Evolutionary conservation across 208 protist species (phyloP), one percentile per base, ranked within the genome.

Genomic region (Crithidia expoeki): DNA sequence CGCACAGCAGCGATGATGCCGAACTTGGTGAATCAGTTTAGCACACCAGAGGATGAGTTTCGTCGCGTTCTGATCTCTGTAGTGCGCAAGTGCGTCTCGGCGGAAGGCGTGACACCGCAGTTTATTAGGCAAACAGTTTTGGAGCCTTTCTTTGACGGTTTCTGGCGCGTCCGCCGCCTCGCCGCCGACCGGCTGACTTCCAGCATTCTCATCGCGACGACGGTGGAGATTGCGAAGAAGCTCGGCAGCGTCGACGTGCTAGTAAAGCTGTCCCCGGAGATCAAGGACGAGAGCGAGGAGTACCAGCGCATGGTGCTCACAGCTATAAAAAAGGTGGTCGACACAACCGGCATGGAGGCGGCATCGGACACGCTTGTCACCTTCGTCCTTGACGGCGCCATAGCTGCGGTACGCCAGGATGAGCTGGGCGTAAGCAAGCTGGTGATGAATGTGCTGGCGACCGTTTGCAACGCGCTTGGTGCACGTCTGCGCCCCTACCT

Each of bases 31-130:
- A 92, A 89, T 53, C 86, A 97, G 66, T 97, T 98, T 77, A 89
- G 81, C 61, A 94, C 86, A 14, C 97, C 97, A 14, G 98, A 99
- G 74, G 97, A 99, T 60, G 98, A 99, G 81, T 99, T 99, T 91
- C 99, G 99, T 66, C 98, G 98, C 78, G 99, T 99, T 68, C 90
- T 99, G 49, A 87, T 99, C 23, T 98, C 98, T 61, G 98, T 99
- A 0, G 95, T 99, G 23, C 97, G 99, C 55, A 97, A 99, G 80
- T 99, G 98, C 84, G 96, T 99, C 9, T 72, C 75, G 5, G 99
- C 98, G 0, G 98, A 99, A 7, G 99, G 98, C 60, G 98, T 99
- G 9, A 90, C 96, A 25, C 72, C 94, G 23, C 74, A 84, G 28
- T 98, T 98, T 72, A 94, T 99, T 57, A 76, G 85, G n/a, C 65